phyloP scores from a whole-genome alignment of 1,284 basidiomycete genomes.

The Boletus sp. region DNA sequence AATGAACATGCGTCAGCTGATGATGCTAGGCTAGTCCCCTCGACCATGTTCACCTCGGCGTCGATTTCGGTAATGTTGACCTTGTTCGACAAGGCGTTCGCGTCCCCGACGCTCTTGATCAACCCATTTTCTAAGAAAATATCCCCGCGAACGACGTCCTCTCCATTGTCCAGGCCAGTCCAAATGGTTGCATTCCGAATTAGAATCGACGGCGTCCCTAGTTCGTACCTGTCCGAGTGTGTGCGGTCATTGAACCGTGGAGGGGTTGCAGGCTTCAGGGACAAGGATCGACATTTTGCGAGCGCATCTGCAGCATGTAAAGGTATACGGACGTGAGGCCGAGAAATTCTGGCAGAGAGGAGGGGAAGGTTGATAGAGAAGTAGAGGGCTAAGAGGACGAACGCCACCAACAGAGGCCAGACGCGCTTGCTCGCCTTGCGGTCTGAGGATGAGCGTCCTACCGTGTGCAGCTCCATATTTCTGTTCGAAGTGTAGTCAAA shows the following conservation, averaged over 20 bases:
- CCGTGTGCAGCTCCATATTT: background rate
- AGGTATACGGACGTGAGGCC: constrained; percentile 16
- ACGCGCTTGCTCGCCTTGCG: constrained; percentile 9
- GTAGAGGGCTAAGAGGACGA: constrained; percentile 20
- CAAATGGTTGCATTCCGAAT: constrained; percentile 78
- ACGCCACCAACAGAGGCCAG: constrained; percentile 15
- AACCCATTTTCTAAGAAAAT: constrained; percentile 53
- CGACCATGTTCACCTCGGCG: constrained; percentile 21
- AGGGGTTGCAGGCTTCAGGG: constrained; percentile 45
- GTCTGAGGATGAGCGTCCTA: constrained; percentile 3
- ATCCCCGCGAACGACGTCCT: constrained; percentile 58
- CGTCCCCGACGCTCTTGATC: constrained; percentile 44
- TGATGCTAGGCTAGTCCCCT: background rate
- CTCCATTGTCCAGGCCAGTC: constrained; percentile 65
- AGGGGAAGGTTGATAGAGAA: constrained; percentile 12
- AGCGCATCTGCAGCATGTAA: constrained; percentile 19
- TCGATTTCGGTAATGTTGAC: constrained; percentile 15
- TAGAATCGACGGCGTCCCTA: constrained; percentile 52
- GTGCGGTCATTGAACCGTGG: constrained; percentile 49
- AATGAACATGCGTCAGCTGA: constrained; percentile 1
- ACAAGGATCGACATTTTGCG: constrained; percentile 24
- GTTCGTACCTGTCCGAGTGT: constrained; percentile 63
- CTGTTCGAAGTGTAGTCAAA: background rate
- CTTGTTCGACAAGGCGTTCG: constrained; percentile 8
- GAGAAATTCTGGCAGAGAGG: constrained; percentile 1